Conservation (phyloP, 2,329 filamentous ascomycete genomes). For the Bipolaris victoriae region DNA sequence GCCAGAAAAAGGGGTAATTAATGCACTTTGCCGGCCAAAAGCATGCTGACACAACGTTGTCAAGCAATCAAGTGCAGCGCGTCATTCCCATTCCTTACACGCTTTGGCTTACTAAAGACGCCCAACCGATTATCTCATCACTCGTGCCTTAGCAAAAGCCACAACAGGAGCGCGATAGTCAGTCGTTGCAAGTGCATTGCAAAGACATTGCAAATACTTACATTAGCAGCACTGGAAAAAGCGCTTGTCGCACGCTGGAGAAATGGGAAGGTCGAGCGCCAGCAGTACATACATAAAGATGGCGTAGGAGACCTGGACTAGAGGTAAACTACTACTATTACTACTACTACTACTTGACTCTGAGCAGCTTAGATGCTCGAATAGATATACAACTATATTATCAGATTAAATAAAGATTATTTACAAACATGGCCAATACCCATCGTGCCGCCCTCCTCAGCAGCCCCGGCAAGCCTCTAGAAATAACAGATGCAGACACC, state of each 20-base stretch:
- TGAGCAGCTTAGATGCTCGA: too few relatives aligned
- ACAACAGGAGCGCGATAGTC: conserved; percentile 4
- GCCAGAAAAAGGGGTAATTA: conserved; percentile 29
- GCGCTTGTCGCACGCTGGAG: too few relatives aligned
- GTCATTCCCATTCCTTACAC: neutral
- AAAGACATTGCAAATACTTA: too few relatives aligned
- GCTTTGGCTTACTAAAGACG: conserved; percentile 29
- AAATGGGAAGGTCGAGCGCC: too few relatives aligned
- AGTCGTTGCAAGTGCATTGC: conserved; percentile 9
- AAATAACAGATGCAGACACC: conserved; percentile 12
- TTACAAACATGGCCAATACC: conserved; percentile 16
- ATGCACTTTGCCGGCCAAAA: conserved; percentile 21
- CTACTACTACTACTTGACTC: neutral
- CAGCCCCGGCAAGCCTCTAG: conserved; percentile 18
- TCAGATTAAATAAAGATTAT: neutral
- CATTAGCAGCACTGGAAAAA: conserved; percentile 19
- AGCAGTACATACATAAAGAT: neutral
- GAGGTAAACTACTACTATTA: neutral
- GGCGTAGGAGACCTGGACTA: neutral
- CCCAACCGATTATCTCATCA: conserved; percentile 24
- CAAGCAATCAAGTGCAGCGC: conserved; percentile 4
- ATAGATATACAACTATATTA: neutral
- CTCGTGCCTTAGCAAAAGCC: neutral
- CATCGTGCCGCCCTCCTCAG: conserved; percentile 24
- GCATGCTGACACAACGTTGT: conserved; percentile 37